Evolutionary conservation across 176 grass and related monocot genomes (phyloP).

Genomic region (Rhipidocladum racemiflorum): DNA sequence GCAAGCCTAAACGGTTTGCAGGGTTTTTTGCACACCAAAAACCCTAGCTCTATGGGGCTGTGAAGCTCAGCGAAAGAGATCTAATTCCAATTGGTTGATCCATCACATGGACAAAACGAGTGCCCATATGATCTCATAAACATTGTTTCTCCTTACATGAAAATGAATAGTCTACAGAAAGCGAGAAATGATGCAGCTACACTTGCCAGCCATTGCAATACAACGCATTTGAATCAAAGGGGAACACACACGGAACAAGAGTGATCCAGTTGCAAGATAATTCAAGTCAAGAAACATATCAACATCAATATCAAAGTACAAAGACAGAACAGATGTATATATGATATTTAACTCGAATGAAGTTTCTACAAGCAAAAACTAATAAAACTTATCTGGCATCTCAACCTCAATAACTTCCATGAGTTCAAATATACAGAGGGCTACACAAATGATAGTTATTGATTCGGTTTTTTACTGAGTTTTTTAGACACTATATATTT

Average conservation of each 20-base stretch:
- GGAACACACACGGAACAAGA: not conserved
- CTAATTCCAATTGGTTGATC: not conserved
- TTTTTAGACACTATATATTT: conserved; percentile 64
- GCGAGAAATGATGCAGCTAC: not conserved
- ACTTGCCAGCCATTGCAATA: not conserved
- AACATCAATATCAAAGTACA: conserved; percentile 32
- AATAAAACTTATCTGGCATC: conserved; percentile 34
- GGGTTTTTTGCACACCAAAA: not conserved
- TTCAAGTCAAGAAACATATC: conserved; percentile 31
- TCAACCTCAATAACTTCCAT: conserved; percentile 37
- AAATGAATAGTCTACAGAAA: not conserved
- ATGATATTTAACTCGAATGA: conserved; percentile 47
- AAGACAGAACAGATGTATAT: conserved; percentile 27
- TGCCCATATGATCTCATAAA: not conserved
- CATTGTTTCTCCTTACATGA: not conserved
- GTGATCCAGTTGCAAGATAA: not conserved
- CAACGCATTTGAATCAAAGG: not conserved
- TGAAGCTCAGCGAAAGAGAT: not conserved
- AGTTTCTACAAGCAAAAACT: conserved; percentile 58
- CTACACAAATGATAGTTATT: conserved; percentile 57
- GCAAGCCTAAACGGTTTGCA: too few relatives aligned
- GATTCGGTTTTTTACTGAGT: conserved; percentile 24
- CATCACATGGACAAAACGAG: not conserved
- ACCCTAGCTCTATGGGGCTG: not conserved
- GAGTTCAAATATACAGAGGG: conserved; percentile 58